Percentiles rank a stretch among this genome's conserved stretches.
These are phyloP conservation scores for Lithospermum erythrorhizon DNA, from an alignment of 257 asterid genomes.

Conservation along the genomic window DNA sequence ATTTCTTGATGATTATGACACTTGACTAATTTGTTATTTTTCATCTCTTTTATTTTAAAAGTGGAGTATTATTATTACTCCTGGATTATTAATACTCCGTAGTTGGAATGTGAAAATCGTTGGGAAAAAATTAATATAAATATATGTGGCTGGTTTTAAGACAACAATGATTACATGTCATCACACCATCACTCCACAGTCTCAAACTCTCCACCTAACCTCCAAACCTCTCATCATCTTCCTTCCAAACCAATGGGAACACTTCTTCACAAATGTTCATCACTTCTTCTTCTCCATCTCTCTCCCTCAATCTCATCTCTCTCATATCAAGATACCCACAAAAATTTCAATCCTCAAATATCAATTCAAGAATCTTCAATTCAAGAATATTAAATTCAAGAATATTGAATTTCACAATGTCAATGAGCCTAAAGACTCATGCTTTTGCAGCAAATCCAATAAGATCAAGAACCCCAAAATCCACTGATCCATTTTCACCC, in stretches of 20 bases:
- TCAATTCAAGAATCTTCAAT: background rate
- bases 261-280: slow-evolving; percentile 16
- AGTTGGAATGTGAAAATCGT: too few relatives aligned
- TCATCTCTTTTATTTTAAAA: too few relatives aligned
- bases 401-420: slow-evolving; percentile 17
- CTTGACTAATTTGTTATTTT: too few relatives aligned
- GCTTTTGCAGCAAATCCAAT: slow-evolving; percentile 77
- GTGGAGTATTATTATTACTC: too few relatives aligned
- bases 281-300: slow-evolving; percentile 5
- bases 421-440: slow-evolving; percentile 36
- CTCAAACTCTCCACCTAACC: slow-evolving; percentile 8
- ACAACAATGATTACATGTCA: slow-evolving; percentile 9
- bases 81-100: too few relatives aligned
- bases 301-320: slow-evolving; percentile 7
- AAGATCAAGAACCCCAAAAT: slow-evolving; percentile 49
- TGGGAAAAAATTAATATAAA: background rate
- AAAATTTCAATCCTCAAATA: background rate
- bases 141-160: background rate
- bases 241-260: background rate
- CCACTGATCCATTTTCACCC: slow-evolving; percentile 56
- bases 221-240: slow-evolving; percentile 8
- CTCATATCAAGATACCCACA: slow-evolving; percentile 7
- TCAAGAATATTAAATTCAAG: slow-evolving; percentile 21
- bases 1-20: too few relatives aligned
- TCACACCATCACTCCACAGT: background rate